These are phyloP conservation scores for Centaurea solstitialis DNA, from an alignment of 129 eudicot genomes.

Conservation along the genomic window DNA sequence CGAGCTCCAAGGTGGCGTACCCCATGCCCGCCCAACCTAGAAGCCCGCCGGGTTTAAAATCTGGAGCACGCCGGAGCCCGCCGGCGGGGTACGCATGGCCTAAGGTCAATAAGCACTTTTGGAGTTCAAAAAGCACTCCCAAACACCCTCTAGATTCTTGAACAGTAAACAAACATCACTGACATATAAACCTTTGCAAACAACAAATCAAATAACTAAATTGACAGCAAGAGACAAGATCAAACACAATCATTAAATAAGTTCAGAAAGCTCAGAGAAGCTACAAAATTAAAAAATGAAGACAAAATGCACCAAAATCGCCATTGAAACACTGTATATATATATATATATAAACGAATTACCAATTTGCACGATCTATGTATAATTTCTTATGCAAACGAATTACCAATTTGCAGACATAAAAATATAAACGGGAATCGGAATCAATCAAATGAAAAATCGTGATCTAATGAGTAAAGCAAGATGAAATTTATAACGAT, in stretches of 20 bases:
- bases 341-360: too few species aligned
- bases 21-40: too few species aligned
- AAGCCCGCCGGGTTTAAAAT: too few species aligned
- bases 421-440: background rate
- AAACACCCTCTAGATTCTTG: too few species aligned
- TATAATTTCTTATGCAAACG: background rate
- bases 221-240: background rate
- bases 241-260: background rate
- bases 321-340: background rate
- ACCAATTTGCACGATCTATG: background rate
- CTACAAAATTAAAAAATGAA: background rate
- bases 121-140: too few species aligned
- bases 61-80: too few species aligned
- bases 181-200: background rate
- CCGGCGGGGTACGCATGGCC: too few species aligned
- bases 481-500: background rate
- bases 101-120: too few species aligned
- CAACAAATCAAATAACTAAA: background rate
- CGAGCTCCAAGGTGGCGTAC: too few species aligned
- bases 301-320: background rate
- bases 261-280: background rate
- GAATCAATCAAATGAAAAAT: background rate
- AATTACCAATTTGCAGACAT: background rate
- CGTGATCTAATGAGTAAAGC: background rate
- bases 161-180: background rate